Evolutionary conservation across 2,329 filamentous ascomycete genomes (phyloP).

Genomic region (Scedosporium boydii): DNA sequence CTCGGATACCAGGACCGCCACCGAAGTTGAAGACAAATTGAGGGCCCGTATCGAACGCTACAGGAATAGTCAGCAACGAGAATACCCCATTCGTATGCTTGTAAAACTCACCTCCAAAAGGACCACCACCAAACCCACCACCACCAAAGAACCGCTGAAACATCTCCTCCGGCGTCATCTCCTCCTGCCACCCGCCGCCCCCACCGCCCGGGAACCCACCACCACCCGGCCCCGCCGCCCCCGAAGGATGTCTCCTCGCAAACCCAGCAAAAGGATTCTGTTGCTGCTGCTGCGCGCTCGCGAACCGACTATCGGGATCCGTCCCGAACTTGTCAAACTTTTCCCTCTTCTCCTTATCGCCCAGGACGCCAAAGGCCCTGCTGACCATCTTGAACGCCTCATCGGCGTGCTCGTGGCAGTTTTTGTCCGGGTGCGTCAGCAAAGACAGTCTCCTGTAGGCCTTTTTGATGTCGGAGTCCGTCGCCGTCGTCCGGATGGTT

Average conservation of each 20-base stretch:
- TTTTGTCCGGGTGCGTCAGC: constrained; percentile 97
- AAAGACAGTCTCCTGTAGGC: constrained; percentile 91
- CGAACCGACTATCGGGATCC: constrained; percentile 84
- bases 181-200: constrained; percentile 72
- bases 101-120: constrained; percentile 29
- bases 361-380: constrained; percentile 84
- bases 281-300: constrained; percentile 42
- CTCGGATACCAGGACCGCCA: constrained; percentile 80
- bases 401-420: constrained; percentile 88
- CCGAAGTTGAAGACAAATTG: constrained; percentile 95
- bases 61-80: constrained; percentile 15
- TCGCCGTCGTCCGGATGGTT: constrained; percentile 50
- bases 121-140: constrained; percentile 30
- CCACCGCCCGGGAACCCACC: constrained; percentile 39
- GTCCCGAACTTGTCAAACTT: constrained; percentile 84
- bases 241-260: constrained; percentile 31
- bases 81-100: too few species aligned
- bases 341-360: constrained; percentile 84
- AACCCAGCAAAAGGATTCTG: constrained; percentile 57
- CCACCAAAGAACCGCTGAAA: constrained; percentile 94
- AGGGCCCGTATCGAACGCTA: constrained; percentile 65
- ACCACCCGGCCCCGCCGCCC: constrained; percentile 29
- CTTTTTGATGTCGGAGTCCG: constrained; percentile 89
- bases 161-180: constrained; percentile 92
- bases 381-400: constrained; percentile 99